Conservation (phyloP, 2,329 filamentous ascomycete species). For the Erysiphe neolycopersici region DNA sequence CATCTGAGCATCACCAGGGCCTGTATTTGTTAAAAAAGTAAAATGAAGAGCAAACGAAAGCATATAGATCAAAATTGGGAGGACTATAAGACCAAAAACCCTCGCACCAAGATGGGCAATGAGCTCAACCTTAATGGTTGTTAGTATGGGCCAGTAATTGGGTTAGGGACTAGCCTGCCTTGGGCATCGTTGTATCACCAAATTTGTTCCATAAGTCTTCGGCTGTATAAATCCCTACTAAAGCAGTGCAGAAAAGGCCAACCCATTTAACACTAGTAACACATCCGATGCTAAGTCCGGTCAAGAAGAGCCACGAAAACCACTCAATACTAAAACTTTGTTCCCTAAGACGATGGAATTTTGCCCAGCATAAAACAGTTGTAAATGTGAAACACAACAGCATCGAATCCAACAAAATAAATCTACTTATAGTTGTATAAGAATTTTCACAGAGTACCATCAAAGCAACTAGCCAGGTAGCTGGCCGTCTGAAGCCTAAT, state of each 20-base stretch:
- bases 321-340: constrained; percentile 75
- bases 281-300: constrained; percentile 84
- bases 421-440: constrained; percentile 94
- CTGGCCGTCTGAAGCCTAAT: constrained; percentile 58
- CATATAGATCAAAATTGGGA: constrained; percentile 80
- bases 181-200: constrained; percentile 74
- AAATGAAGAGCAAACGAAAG: constrained; percentile 93
- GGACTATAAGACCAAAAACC: constrained; percentile 61
- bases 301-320: constrained; percentile 86
- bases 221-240: constrained; percentile 84
- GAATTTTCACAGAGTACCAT: constrained; percentile 99
- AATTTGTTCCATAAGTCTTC: constrained; percentile 98
- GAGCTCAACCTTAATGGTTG: constrained; percentile 25
- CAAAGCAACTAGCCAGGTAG: constrained; percentile 82
- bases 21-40: constrained; percentile 71
- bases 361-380: constrained; percentile 89
- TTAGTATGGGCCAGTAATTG: constrained; percentile 2
- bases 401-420: constrained; percentile 97
- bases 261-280: constrained; percentile 98
- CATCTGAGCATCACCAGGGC: constrained; percentile 98
- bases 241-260: constrained; percentile 78
- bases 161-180: constrained; percentile 20
- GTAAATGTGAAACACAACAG: constrained; percentile 95
- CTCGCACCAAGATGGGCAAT: constrained; percentile 56
- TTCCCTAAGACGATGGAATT: constrained; percentile 72